A percentile compares a stretch with the other conserved stretches of the same genome.
These are phyloP conservation scores for Perkinsus marinus DNA, from an alignment of 169 alveolate genomes.

Conservation along the genomic window DNA sequence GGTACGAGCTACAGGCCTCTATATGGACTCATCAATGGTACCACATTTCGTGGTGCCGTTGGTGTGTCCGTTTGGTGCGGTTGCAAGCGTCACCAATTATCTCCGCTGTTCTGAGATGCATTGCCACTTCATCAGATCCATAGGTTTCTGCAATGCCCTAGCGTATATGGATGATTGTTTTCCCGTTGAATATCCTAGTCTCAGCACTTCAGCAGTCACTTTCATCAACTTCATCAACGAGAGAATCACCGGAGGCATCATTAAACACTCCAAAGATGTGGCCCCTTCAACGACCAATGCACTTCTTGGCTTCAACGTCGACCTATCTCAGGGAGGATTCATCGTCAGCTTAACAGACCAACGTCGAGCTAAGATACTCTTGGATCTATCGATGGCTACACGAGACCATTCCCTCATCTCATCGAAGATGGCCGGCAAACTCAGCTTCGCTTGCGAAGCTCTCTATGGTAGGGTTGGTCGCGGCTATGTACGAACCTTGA, in stretches of 20 bases:
- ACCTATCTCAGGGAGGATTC: neutral
- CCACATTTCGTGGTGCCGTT: neutral
- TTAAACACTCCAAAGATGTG: neutral
- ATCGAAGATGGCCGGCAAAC: neutral
- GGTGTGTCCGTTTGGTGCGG: neutral
- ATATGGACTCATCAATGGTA: neutral
- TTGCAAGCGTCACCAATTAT: neutral
- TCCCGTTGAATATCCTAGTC: neutral
- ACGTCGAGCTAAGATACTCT: neutral
- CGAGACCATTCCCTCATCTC: neutral
- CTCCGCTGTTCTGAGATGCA: neutral
- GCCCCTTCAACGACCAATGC: neutral
- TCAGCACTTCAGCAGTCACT: neutral
- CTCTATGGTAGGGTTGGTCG: neutral
- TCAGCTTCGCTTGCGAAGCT: neutral
- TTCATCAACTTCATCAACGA: neutral
- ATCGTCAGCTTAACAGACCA: neutral
- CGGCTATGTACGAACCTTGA: neutral
- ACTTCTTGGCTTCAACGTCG: neutral
- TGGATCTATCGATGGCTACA: neutral
- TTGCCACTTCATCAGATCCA: neutral
- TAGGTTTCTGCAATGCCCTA: neutral
- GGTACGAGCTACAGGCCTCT: neutral
- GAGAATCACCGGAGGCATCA: neutral
- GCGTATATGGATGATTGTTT: neutral